phyloP scores from a whole-genome alignment of 192 early-diverging fungal species.

The Dimargaris xerosporica region DNA sequence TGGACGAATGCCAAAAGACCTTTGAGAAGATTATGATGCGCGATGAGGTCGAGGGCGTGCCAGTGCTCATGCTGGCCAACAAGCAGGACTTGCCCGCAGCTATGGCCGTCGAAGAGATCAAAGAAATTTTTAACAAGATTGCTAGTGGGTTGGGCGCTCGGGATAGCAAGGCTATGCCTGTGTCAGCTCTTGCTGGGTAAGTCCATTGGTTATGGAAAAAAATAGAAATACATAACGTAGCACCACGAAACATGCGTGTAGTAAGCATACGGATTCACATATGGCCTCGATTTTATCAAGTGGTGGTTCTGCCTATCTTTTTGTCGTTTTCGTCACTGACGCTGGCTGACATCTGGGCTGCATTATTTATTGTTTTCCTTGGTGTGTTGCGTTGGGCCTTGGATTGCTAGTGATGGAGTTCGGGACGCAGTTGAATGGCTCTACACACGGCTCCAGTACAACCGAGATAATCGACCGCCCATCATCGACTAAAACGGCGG shows the following conservation, averaged over 20 bases:
- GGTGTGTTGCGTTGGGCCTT: conserved; percentile 9
- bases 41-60: conserved; percentile 63
- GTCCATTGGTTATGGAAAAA: conserved; percentile 1
- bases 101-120: conserved; percentile 59
- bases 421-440: conserved; percentile 87
- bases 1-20: conserved; percentile 59
- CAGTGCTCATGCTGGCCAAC: conserved; percentile 86
- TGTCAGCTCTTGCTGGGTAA: conserved; percentile 74
- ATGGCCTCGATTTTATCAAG: neutral
- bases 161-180: conserved; percentile 72
- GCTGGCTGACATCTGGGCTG: neutral
- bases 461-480: conserved; percentile 64
- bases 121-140: conserved; percentile 83
- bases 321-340: conserved; percentile 1
- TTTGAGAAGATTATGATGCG: conserved; percentile 66
- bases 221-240: neutral
- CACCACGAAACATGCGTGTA: neutral
- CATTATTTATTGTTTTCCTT: conserved; percentile 9
- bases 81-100: conserved; percentile 75
- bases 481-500: conserved; percentile 28
- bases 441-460: conserved; percentile 60
- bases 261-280: neutral
- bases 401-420: conserved; percentile 50
- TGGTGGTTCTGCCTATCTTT: neutral
- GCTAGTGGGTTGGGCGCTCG: conserved; percentile 67